phyloP scores from a whole-genome alignment of 371 early-diverging fungal species.

The Mortierella sp. region DNA sequence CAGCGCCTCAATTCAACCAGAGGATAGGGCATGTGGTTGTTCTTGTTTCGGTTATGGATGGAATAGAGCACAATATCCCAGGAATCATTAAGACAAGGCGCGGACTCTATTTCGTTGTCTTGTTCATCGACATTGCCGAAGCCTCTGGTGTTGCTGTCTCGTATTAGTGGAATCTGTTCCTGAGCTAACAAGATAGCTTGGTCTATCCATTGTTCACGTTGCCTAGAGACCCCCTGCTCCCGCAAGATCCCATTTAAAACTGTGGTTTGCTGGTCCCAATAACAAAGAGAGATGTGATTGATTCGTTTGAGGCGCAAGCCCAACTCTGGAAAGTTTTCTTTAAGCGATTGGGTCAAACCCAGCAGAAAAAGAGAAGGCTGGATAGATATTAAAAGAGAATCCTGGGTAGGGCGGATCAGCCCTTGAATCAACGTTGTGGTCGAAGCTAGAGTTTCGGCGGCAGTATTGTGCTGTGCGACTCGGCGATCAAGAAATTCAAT shows the following conservation, averaged over 20 bases:
- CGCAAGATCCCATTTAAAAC: not conserved
- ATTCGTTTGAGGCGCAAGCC: constrained; percentile 28
- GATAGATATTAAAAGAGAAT: constrained; percentile 21
- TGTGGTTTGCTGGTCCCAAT: constrained; percentile 27
- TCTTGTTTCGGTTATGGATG: constrained; percentile 27
- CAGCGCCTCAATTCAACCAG: constrained; percentile 36
- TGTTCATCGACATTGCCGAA: not conserved
- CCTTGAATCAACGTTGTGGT: constrained; percentile 14
- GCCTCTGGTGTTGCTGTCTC: not conserved
- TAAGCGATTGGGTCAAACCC: not conserved
- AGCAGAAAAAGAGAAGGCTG: constrained; percentile 17
- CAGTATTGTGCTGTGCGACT: not conserved
- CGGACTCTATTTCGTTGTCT: not conserved
- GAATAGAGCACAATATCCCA: constrained; percentile 47
- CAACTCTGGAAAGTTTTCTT: constrained; percentile 26
- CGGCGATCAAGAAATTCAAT: constrained; percentile 11
- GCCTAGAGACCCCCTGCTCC: not conserved
- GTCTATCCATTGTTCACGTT: constrained; percentile 11
- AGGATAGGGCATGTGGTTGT: constrained; percentile 10
- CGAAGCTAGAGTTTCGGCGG: not conserved
- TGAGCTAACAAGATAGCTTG: constrained; percentile 5
- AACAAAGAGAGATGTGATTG: constrained; percentile 50
- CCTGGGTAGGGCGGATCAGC: constrained; percentile 13
- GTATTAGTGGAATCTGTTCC: constrained; percentile 1
- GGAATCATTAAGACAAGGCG: constrained; percentile 10